These are phyloP conservation scores for Ceratorhiza oryzae-sativae DNA, from an alignment of 1,284 basidiomycete species.

Conservation along the genomic window DNA sequence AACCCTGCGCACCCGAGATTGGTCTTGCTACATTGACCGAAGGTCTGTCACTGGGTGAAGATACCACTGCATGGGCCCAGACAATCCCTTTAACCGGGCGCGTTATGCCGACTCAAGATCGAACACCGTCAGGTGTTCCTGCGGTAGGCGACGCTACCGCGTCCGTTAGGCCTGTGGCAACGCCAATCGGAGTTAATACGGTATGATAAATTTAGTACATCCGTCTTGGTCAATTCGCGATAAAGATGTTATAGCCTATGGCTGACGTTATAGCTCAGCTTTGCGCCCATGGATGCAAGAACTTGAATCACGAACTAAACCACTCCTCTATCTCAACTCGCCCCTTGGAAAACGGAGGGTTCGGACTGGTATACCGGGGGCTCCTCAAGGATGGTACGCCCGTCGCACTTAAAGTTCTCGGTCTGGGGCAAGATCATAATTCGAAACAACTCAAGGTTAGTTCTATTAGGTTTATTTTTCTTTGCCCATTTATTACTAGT, in stretches of 20 bases:
- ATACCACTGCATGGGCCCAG: no score
- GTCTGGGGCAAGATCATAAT: not conserved
- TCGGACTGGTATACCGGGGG: conserved; percentile 1
- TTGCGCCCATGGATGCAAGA: not conserved
- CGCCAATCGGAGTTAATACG: not conserved
- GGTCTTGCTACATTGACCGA: no score
- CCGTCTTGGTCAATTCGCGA: not conserved
- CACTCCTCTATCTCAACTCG: not conserved
- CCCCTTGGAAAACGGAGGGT: not conserved
- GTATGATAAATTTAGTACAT: not conserved
- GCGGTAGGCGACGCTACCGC: no score
- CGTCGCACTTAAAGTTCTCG: not conserved
- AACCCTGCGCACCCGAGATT: no score
- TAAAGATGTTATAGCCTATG: not conserved
- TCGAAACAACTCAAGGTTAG: not conserved
- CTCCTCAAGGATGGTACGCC: not conserved
- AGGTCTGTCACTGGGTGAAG: no score
- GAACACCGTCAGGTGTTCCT: no score
- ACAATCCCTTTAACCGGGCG: no score
- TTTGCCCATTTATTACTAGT: not conserved
- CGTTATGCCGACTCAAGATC: no score
- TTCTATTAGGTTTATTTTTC: not conserved
- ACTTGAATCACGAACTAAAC: not conserved
- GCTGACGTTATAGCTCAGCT: not conserved
- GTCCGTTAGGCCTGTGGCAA: no score